These are phyloP conservation scores for Backusella tarrabulga DNA, from an alignment of 192 early-diverging fungal species.

Conservation along the genomic window DNA sequence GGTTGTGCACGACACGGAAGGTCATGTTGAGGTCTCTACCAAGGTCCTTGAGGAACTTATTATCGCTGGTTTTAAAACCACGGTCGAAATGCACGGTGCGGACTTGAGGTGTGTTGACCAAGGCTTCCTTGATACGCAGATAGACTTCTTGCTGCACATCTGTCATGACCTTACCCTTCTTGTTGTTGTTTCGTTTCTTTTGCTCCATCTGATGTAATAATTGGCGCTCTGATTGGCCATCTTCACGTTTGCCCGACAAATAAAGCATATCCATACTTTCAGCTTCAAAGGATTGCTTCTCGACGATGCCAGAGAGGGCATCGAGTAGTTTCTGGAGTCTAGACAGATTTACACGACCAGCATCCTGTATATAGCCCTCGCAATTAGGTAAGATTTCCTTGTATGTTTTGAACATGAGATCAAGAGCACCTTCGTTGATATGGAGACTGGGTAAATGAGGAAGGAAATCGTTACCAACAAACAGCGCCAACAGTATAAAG, in stretches of 20 bases:
- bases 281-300: slow-evolving; percentile 48
- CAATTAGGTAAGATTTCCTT: slow-evolving; percentile 61
- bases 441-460: slow-evolving; percentile 93
- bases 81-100: slow-evolving; percentile 45
- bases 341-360: slow-evolving; percentile 62
- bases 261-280: slow-evolving; percentile 46
- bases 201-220: slow-evolving; percentile 24
- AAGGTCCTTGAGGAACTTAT: slow-evolving; percentile 49
- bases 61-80: slow-evolving; percentile 42
- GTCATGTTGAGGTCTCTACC: slow-evolving; percentile 45
- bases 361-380: slow-evolving; percentile 88
- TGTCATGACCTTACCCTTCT: slow-evolving; percentile 24
- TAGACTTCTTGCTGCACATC: not conserved
- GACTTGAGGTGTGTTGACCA: slow-evolving; percentile 1
- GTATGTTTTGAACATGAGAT: slow-evolving; percentile 67
- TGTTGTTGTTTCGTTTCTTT: slow-evolving; percentile 16
- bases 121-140: not conserved
- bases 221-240: slow-evolving; percentile 29
- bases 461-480: slow-evolving; percentile 98
- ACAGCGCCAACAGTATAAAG: slow-evolving; percentile 89
- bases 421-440: slow-evolving; percentile 88
- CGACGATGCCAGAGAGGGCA: slow-evolving; percentile 52
- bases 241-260: slow-evolving; percentile 46
- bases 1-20: slow-evolving; percentile 30
- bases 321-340: slow-evolving; percentile 64